Evolutionary conservation across 2,329 filamentous ascomycete species (phyloP).

Genomic region (Sporothrix globosa): DNA sequence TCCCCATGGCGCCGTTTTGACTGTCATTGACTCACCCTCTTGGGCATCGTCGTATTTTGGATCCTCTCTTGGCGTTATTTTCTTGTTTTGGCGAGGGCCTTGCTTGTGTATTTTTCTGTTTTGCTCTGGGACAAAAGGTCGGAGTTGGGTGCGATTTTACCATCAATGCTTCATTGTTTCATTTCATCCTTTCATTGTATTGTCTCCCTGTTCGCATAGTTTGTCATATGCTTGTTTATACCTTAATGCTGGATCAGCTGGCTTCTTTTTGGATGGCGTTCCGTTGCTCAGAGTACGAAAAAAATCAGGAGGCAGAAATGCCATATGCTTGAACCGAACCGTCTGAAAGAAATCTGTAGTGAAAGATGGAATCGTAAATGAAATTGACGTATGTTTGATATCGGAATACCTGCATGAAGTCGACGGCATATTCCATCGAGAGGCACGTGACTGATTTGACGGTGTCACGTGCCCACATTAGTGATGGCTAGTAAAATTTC

Average conservation of each 20-base stretch:
- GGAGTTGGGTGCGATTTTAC: conserved; percentile 22
- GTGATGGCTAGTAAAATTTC: not conserved
- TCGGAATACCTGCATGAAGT: not conserved
- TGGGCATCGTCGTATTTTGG: not conserved
- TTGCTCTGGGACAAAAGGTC: conserved; percentile 23
- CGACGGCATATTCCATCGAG: no score
- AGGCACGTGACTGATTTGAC: not conserved
- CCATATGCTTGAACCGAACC: not conserved
- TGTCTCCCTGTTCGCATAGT: conserved; percentile 12
- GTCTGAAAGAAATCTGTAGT: not conserved
- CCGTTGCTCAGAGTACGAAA: not conserved
- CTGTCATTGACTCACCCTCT: conserved; percentile 2
- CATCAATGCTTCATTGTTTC: not conserved
- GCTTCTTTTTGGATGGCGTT: conserved; percentile 1
- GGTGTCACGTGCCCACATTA: not conserved
- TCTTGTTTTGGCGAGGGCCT: conserved; percentile 21
- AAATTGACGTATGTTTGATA: not conserved
- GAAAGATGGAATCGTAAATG: not conserved
- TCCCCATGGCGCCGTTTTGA: conserved; percentile 15
- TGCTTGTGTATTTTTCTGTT: conserved; percentile 9
- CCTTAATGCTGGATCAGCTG: conserved; percentile 1
- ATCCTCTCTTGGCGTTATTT: conserved; percentile 19
- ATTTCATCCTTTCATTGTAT: not conserved
- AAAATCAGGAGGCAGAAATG: conserved; percentile 3
- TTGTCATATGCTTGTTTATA: not conserved